phyloP scores from a whole-genome alignment of 2,329 filamentous ascomycete species.

The Arthrobotrys musiformis region DNA sequence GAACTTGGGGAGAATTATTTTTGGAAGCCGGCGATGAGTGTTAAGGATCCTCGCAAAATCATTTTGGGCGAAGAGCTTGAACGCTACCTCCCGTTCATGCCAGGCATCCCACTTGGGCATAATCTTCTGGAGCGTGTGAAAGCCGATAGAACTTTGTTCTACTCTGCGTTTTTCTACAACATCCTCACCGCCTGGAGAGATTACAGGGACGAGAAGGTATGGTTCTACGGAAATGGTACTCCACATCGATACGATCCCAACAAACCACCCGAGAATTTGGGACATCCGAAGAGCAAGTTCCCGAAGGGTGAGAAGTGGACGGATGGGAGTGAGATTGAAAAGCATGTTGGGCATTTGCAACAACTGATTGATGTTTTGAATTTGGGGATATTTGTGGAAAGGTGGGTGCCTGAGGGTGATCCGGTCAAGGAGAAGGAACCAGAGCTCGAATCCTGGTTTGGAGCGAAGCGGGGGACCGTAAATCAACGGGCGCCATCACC shows the following conservation, averaged over 20 bases:
- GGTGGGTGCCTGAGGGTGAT: constrained; percentile 42
- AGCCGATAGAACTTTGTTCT: constrained; percentile 50
- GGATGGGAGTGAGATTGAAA: constrained; percentile 43
- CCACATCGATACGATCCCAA: constrained; percentile 49
- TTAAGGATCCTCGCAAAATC: constrained; percentile 29
- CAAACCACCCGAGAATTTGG: constrained; percentile 37
- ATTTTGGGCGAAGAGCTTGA: constrained; percentile 18
- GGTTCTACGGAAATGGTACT: constrained; percentile 45
- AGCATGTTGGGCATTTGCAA: constrained; percentile 39
- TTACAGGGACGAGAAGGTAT: constrained; percentile 47
- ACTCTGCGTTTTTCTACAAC: constrained; percentile 45
- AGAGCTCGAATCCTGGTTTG: constrained; percentile 35
- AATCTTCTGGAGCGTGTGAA: constrained; percentile 38
- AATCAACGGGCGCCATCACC: constrained; percentile 28
- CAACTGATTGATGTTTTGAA: constrained; percentile 46
- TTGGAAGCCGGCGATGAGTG: constrained; percentile 47
- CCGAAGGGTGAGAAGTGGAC: constrained; percentile 41
- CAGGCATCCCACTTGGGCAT: constrained; percentile 30
- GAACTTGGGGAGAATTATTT: constrained; percentile 41
- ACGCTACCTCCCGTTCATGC: constrained; percentile 13
- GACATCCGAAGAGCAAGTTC: constrained; percentile 42
- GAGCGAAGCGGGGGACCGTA: constrained; percentile 17
- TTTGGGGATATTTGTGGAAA: constrained; percentile 37
- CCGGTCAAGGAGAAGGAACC: not conserved
- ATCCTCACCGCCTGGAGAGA: constrained; percentile 40